Conservation (phyloP, 1,284 basidiomycete genomes). For the Cryptococcus jaspeensis region DNA sequence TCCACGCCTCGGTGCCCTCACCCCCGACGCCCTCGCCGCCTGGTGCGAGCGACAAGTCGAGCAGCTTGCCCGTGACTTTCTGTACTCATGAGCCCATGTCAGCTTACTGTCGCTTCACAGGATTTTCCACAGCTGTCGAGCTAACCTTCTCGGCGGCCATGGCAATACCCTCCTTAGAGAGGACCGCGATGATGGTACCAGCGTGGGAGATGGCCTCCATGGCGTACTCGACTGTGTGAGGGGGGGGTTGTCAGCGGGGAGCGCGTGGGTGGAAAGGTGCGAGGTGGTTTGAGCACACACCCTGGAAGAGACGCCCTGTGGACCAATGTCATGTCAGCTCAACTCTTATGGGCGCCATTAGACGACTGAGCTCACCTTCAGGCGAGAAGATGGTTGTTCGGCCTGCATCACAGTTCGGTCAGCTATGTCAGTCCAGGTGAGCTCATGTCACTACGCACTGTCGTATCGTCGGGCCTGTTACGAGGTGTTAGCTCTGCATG, state of each 20-base stretch:
- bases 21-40: constrained; percentile 63
- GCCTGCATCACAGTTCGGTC: constrained; percentile 23
- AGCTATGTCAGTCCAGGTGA: not conserved
- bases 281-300: constrained; percentile 55
- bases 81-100: constrained; percentile 11
- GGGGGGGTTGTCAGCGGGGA: not conserved
- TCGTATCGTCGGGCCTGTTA: constrained; percentile 81
- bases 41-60: constrained; percentile 81
- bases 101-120: constrained; percentile 1
- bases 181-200: constrained; percentile 88
- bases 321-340: constrained; percentile 19
- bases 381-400: constrained; percentile 94
- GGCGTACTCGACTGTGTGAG: constrained; percentile 86
- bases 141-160: constrained; percentile 88
- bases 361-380: constrained; percentile 63
- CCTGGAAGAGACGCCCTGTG: constrained; percentile 83
- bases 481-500: constrained; percentile 18
- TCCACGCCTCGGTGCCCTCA: constrained; percentile 58
- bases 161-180: constrained; percentile 94
- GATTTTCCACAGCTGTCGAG: not conserved
- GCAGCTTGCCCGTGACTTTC: constrained; percentile 96
- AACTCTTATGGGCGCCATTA: not conserved
- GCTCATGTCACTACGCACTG: constrained; percentile 59
- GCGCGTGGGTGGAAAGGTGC: not conserved
- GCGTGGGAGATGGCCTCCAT: constrained; percentile 99